phyloP scores from a whole-genome alignment of 139 green algal species.

The Marvania coccoides region DNA sequence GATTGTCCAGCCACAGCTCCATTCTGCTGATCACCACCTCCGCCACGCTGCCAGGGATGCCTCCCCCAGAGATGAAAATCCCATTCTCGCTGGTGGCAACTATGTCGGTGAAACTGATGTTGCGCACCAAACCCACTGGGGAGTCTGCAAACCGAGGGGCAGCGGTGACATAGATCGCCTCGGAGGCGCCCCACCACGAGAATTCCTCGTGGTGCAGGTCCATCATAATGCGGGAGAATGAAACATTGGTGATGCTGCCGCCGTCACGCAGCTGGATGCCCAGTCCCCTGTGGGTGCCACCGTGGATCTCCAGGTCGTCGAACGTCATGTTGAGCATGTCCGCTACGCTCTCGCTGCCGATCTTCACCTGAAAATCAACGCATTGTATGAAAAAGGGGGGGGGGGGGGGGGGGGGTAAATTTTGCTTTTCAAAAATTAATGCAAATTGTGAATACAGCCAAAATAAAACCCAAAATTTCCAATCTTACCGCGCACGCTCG shows the following conservation, averaged over 20 bases:
- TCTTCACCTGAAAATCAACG: too few relatives aligned
- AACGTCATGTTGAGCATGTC: constrained; percentile 5
- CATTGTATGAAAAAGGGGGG: neutral
- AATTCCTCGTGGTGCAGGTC: constrained; percentile 1
- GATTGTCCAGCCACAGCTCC: neutral
- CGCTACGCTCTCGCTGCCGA: constrained; percentile 14
- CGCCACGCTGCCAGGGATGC: neutral
- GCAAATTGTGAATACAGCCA: neutral
- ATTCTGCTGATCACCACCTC: neutral
- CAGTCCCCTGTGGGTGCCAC: constrained; percentile 31
- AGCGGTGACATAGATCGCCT: constrained; percentile 37
- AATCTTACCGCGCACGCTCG: constrained; percentile 20
- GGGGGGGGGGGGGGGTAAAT: neutral
- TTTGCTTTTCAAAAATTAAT: neutral
- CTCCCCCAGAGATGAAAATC: constrained; percentile 11
- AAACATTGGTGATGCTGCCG: constrained; percentile 20
- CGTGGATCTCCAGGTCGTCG: constrained; percentile 2
- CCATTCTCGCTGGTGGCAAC: neutral
- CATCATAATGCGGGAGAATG: constrained; percentile 14
- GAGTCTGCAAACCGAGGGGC: constrained; percentile 10
- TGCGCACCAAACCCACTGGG: neutral
- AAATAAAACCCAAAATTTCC: neutral
- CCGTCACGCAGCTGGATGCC: constrained; percentile 36
- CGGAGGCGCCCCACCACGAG: constrained; percentile 35
- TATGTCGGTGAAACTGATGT: constrained; percentile 2